Evolutionary conservation across 139 green algal genomes (phyloP), one percentile per base, ranked within the genome.

Genomic region (Chlorella vulgaris): DNA sequence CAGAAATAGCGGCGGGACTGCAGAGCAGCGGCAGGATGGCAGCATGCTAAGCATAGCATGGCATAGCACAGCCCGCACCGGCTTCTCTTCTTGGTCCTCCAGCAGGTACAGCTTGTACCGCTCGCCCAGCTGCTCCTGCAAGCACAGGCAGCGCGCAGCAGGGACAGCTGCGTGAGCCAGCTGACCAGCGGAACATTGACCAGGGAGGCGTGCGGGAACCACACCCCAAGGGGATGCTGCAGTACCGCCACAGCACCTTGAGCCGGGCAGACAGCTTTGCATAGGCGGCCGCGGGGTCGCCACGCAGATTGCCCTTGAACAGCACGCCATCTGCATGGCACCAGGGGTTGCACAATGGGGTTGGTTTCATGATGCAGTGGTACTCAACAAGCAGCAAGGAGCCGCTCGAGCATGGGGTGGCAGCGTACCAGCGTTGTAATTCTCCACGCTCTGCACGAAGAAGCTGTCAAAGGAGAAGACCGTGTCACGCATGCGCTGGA

Each of bases 381-480:
- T 18, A 13, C 8, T 19, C 33, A 39, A 33, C 38, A 21, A 21
- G 19, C 10, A 76, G 40, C n/a, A 42, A 61, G 69, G 61, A n/a
- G n/a, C n/a, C n/a, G n/a, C n/a, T n/a, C n/a, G n/a, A n/a, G n/a
- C n/a, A n/a, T n/a, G n/a, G n/a, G n/a, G n/a, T n/a, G n/a, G n/a
- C n/a, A n/a, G n/a, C n/a, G n/a, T 53, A 71, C 74, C 53, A 26
- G 58, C 77, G 29, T 90, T 66, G 62, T 94, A 95, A 62, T 93
- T 93, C 42, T 94, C 90, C 55, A 90, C 82, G 7, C 53, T 65
- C 53, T 93, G 96, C 19, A 98, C 94, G 83, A 94, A 98, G 81
- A 98, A 95, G 3, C 91, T 94, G 81, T 98, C 93, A 62, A 97
- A 93, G 19, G 89, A 87, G 81, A 98, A 98, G 50, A 98, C 91